phyloP scores from a whole-genome alignment of 805 yeast genomes.

The Schwanniomyces yamadae region DNA sequence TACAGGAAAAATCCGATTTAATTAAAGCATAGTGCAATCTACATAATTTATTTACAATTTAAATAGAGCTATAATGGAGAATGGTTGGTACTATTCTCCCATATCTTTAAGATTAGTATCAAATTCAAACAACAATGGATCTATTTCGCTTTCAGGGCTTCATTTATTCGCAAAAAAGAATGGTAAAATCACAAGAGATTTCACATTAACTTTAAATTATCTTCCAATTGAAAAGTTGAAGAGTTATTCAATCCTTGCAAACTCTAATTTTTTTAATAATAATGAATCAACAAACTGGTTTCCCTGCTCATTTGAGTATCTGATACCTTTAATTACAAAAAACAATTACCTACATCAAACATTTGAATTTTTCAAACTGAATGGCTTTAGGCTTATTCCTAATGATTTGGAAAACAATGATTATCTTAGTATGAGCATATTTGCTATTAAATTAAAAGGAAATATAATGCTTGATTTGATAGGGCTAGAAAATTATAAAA shows the following conservation, averaged over 20 bases:
- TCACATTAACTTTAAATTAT: slow-evolving; percentile 15
- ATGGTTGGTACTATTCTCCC: slow-evolving; percentile 22
- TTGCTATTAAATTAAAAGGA: background rate
- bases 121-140: slow-evolving; percentile 12
- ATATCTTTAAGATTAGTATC: slow-evolving; percentile 21
- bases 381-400: slow-evolving; percentile 24
- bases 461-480: background rate
- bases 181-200: slow-evolving; percentile 8
- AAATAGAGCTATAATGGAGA: too few relatives aligned
- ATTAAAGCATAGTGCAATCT: too few relatives aligned
- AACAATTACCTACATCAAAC: slow-evolving; percentile 4
- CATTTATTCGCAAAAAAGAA: slow-evolving; percentile 10
- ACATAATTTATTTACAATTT: too few relatives aligned
- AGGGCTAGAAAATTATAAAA: background rate
- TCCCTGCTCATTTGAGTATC: slow-evolving; percentile 9
- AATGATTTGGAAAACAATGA: slow-evolving; percentile 7
- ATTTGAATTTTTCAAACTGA: slow-evolving; percentile 16
- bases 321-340: slow-evolving; percentile 1
- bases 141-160: slow-evolving; percentile 22
- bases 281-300: slow-evolving; percentile 15
- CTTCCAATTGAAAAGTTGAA: slow-evolving; percentile 9
- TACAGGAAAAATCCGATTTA: too few relatives aligned
- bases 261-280: slow-evolving; percentile 6
- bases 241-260: slow-evolving; percentile 9
- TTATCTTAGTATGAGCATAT: background rate